These are phyloP conservation scores for Didymella pinodella DNA, from an alignment of 2,329 filamentous ascomycete genomes.

Conservation along the genomic window DNA sequence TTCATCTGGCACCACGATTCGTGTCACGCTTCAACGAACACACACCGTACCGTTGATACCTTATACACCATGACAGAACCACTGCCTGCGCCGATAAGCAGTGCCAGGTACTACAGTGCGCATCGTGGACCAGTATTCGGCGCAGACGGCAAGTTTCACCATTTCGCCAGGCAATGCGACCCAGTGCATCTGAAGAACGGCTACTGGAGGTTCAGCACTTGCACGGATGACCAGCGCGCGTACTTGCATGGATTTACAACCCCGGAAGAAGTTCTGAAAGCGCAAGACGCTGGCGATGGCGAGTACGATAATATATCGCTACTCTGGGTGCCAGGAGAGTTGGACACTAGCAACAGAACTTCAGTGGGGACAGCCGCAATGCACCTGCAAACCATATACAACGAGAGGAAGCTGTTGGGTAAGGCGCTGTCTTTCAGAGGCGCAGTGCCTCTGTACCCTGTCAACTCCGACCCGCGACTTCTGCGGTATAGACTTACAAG, in stretches of 20 bases:
- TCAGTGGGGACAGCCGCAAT: slow-evolving; percentile 19
- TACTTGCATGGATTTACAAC: slow-evolving; percentile 18
- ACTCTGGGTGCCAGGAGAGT: slow-evolving; percentile 27
- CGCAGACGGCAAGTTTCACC: slow-evolving; percentile 20
- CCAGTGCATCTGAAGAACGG: slow-evolving; percentile 15
- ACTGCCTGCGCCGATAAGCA: neutral
- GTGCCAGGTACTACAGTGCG: slow-evolving; percentile 19
- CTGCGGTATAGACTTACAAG: slow-evolving; percentile 4
- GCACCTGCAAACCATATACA: slow-evolving; percentile 27
- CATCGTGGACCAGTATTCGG: slow-evolving; percentile 9
- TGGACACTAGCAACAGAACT: slow-evolving; percentile 9
- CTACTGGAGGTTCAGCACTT: slow-evolving; percentile 28
- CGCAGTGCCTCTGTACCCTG: slow-evolving; percentile 26
- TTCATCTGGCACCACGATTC: neutral
- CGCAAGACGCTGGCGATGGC: slow-evolving; percentile 21
- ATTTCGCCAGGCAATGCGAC: slow-evolving; percentile 15
- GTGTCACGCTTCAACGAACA: neutral
- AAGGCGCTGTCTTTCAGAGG: slow-evolving; percentile 23
- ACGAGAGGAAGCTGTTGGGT: slow-evolving; percentile 23
- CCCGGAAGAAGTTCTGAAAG: slow-evolving; percentile 28
- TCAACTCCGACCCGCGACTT: slow-evolving; percentile 1
- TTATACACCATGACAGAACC: neutral
- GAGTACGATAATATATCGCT: slow-evolving; percentile 24
- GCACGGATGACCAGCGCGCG: slow-evolving; percentile 28
- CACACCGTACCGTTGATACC: no score